A percentile compares a stretch with the other conserved stretches of the same genome.
phyloP scores from a whole-genome alignment of 371 early-diverging fungal genomes.

The Cokeromyces recurvatus region DNA sequence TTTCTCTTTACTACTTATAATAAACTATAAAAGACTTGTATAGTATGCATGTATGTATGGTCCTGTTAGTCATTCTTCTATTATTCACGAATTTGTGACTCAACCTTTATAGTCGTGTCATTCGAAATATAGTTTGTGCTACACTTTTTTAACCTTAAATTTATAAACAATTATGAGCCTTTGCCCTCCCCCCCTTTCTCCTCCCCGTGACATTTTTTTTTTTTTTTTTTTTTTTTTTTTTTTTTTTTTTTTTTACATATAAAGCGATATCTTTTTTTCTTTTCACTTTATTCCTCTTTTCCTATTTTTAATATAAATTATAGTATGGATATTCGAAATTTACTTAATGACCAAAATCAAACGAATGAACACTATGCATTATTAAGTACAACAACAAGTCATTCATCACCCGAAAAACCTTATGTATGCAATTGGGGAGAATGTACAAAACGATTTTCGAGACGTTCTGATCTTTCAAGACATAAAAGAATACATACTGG shows the following conservation, averaged over 20 bases:
- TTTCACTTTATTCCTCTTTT: neutral
- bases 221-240: neutral
- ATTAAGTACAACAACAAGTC: no score
- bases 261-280: no score
- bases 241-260: neutral
- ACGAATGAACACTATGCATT: conserved; percentile 3
- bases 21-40: no score
- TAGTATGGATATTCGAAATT: conserved; percentile 44
- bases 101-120: no score
- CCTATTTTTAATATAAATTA: neutral
- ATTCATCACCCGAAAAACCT: conserved; percentile 54
- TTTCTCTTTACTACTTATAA: no score
- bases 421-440: conserved; percentile 64
- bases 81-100: no score
- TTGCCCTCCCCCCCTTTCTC: no score
- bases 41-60: no score
- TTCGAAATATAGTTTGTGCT: no score
- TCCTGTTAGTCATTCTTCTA: no score
- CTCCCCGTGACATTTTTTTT: neutral
- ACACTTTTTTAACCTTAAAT: no score
- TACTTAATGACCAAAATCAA: conserved; percentile 25
- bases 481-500: conserved; percentile 76
- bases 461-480: conserved; percentile 75
- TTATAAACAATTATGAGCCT: no score
- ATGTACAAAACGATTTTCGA: conserved; percentile 70